phyloP scores from a whole-genome alignment of 352 stramenopile genomes.

The Globisporangium irregulare region DNA sequence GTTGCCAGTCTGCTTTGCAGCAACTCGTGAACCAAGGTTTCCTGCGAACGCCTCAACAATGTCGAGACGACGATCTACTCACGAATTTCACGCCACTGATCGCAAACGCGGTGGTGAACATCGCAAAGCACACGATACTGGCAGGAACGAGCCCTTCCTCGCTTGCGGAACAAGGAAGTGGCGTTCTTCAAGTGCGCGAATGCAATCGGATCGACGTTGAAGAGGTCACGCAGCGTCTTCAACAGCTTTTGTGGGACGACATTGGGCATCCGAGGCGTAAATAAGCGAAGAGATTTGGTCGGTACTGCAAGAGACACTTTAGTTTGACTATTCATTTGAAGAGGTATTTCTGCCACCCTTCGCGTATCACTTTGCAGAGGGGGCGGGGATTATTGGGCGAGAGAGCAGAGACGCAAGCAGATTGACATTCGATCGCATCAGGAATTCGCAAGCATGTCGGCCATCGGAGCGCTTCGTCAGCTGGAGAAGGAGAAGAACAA shows the following conservation, averaged over 20 bases:
- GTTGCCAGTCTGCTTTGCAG: constrained; percentile 40
- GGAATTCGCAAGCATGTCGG: constrained; percentile 56
- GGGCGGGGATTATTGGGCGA: neutral
- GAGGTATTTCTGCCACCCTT: constrained; percentile 1
- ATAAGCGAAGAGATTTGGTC: neutral
- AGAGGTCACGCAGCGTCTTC: constrained; percentile 16
- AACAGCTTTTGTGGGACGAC: constrained; percentile 9
- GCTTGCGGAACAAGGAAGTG: neutral
- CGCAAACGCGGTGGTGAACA: constrained; percentile 43
- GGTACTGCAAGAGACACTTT: neutral
- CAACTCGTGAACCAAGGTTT: constrained; percentile 40
- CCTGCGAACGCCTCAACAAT: constrained; percentile 50
- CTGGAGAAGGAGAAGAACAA: constrained; percentile 85
- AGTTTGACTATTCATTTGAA: neutral
- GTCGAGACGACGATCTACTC: constrained; percentile 49
- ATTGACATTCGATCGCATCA: constrained; percentile 21
- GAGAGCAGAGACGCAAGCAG: neutral
- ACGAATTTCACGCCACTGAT: constrained; percentile 53
- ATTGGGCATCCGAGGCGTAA: neutral
- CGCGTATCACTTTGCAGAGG: neutral
- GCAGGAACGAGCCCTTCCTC: neutral
- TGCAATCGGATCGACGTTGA: constrained; percentile 17
- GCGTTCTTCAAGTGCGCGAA: neutral
- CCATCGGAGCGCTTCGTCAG: constrained; percentile 75
- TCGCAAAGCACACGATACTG: constrained; percentile 17